These are phyloP conservation scores for Ambrosiella cleistominuta DNA, from an alignment of 2,329 filamentous ascomycete genomes.

Conservation along the genomic window DNA sequence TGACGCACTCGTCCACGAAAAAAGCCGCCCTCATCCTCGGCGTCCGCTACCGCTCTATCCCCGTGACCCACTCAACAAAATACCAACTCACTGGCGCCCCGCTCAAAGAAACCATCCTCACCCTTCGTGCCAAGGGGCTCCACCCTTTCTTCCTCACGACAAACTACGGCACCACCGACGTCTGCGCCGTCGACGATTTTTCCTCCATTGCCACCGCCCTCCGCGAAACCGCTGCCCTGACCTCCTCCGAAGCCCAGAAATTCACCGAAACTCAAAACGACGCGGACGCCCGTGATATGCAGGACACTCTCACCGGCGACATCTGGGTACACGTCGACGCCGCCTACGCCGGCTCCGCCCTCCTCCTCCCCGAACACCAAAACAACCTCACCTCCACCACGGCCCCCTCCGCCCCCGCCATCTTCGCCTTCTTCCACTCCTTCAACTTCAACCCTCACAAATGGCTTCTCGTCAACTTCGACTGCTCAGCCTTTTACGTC, in stretches of 20 bases:
- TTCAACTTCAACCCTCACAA: constrained; percentile 97
- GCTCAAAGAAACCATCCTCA: constrained; percentile 43
- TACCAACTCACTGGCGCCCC: constrained; percentile 52
- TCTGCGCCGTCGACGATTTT: constrained; percentile 76
- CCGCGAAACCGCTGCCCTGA: neutral
- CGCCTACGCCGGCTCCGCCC: constrained; percentile 74
- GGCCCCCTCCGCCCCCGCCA: constrained; percentile 21
- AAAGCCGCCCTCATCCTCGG: constrained; percentile 79
- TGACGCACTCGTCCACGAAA: constrained; percentile 67
- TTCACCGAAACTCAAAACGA: neutral
- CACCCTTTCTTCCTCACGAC: constrained; percentile 76
- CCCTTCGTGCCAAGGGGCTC: constrained; percentile 49
- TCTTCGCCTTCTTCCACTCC: constrained; percentile 56
- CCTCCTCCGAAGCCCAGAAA: neutral
- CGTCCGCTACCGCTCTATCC: constrained; percentile 58
- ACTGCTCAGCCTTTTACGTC: constrained; percentile 66
- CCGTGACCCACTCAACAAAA: constrained; percentile 41
- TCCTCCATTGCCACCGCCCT: constrained; percentile 41
- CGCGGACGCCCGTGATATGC: constrained; percentile 14
- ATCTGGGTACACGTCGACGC: constrained; percentile 92
- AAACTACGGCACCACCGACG: constrained; percentile 72
- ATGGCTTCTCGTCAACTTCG: constrained; percentile 90
- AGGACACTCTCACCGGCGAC: constrained; percentile 23
- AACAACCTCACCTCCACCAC: constrained; percentile 36
- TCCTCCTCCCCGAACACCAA: constrained; percentile 68